Evolutionary conservation across 2,329 filamentous ascomycete species (phyloP).

Genomic region (Onygenales sp.): DNA sequence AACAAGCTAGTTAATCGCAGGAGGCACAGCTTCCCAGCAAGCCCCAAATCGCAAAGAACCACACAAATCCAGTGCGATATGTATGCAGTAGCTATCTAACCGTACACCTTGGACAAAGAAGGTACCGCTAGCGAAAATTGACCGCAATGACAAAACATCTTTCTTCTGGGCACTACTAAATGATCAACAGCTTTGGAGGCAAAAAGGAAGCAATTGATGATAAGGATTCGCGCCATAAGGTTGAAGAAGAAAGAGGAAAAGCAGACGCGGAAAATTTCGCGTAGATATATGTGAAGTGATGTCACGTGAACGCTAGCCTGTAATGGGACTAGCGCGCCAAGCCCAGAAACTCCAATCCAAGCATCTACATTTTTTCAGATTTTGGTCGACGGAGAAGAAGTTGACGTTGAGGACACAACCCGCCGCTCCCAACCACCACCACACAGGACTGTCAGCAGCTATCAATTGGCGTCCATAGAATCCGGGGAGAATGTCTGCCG

Average conservation of each 20-base stretch:
- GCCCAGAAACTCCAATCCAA: not conserved
- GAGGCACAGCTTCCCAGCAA: no score
- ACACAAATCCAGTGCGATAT: slow-evolving; percentile 26
- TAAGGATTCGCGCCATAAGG: slow-evolving; percentile 77
- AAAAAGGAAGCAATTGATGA: slow-evolving; percentile 68
- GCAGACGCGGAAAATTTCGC: slow-evolving; percentile 16
- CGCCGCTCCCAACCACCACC: not conserved
- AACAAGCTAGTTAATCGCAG: no score
- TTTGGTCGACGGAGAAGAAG: not conserved
- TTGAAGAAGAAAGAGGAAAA: slow-evolving; percentile 29
- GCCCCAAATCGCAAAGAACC: no score
- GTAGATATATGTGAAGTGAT: not conserved
- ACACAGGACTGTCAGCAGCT: not conserved
- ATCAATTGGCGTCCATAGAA: slow-evolving; percentile 6
- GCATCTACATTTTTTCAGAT: slow-evolving; percentile 5
- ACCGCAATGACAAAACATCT: slow-evolving; percentile 47
- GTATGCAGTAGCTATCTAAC: slow-evolving; percentile 97
- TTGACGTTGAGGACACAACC: not conserved
- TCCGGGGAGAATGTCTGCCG: slow-evolving; percentile 27
- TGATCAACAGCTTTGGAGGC: slow-evolving; percentile 74
- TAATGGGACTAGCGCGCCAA: slow-evolving; percentile 17
- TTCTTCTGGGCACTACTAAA: slow-evolving; percentile 82
- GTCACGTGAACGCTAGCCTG: slow-evolving; percentile 16
- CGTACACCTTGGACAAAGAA: slow-evolving; percentile 68
- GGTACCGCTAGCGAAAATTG: slow-evolving; percentile 99